Percentiles rank a stretch among this genome's conserved stretches.
Evolutionary conservation across 2,329 filamentous ascomycete genomes (phyloP).

Genomic region (Colletotrichum orbiculare): DNA sequence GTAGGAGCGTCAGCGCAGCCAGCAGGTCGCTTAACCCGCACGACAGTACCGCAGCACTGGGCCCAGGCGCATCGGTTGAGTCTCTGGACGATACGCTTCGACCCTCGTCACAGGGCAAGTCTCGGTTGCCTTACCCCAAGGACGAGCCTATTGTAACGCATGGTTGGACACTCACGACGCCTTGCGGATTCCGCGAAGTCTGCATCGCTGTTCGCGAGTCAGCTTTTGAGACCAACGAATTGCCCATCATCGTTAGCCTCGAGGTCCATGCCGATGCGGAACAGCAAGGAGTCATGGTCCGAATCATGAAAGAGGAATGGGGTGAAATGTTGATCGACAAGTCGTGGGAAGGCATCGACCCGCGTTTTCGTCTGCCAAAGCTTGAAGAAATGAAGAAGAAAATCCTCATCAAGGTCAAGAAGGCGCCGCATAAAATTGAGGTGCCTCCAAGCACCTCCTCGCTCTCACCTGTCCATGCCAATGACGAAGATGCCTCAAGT

Average conservation of each 20-base stretch:
- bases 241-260: constrained; percentile 91
- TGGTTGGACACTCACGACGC: constrained; percentile 83
- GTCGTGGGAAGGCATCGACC: constrained; percentile 61
- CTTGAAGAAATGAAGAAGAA: constrained; percentile 80
- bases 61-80: constrained; percentile 49
- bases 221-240: constrained; percentile 79
- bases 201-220: constrained; percentile 82
- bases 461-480: constrained; percentile 45
- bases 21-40: constrained; percentile 43
- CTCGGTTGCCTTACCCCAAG: constrained; percentile 48
- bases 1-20: constrained; percentile 53
- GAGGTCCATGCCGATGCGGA: constrained; percentile 87
- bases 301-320: constrained; percentile 94
- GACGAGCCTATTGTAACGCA: constrained; percentile 86
- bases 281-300: constrained; percentile 92
- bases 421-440: constrained; percentile 53
- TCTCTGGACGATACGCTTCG: constrained; percentile 30
- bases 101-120: constrained; percentile 40
- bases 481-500: constrained; percentile 53
- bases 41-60: constrained; percentile 41
- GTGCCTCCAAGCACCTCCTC: constrained; percentile 44
- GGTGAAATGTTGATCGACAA: constrained; percentile 75
- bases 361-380: constrained; percentile 69
- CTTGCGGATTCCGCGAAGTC: constrained; percentile 88
- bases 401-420: constrained; percentile 87